Evolutionary conservation across 2,329 filamentous ascomycete species (phyloP), one percentile per base, ranked within the genome.

Genomic region (Colletotrichum karsti): DNA sequence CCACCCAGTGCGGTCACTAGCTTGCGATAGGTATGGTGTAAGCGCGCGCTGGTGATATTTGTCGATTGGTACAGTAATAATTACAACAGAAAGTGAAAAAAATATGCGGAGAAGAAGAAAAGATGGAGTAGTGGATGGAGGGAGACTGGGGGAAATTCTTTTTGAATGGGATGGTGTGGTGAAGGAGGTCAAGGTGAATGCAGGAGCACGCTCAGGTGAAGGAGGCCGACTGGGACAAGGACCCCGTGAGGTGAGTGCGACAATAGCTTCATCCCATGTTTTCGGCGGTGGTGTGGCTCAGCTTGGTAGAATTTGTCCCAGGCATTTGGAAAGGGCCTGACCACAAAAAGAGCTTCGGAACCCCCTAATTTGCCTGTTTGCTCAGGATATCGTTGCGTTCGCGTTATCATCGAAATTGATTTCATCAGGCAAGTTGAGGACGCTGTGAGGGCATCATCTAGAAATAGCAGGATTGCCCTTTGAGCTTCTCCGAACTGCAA

Each of bases 241-340:
- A 39, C 65, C 65, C 46, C 48, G 54, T 48, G 61, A 59, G 65
- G 41, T 22, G 37, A 48, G n/a, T 53, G 54, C 58, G 60, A 68
- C 54, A 68, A 65, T 58, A 59, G 61, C 65, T 68, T 68, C 65
- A 65, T 68, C 65, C 65, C 60, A 68, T 51, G 44, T 68, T 59
- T 64, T 48, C 33, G 9, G 12, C 33, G 33, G 53, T 65, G 60
- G 60, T 59, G 65, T 68, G 65, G 65, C 65, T 59, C 24, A 65
- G 65, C 60, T 68, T 65, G 59, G 37, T 65, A 28, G 53, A 54
- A 39, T 54, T 53, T 35, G 42, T 57, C 35, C 20, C 51, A 42
- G 51, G 26, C 51, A 28, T 13, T 30, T n/a, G n/a, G 20, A 39
- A 48, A 42, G 54, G n/a, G 65, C 65, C 33, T 22, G 65, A 61